Percentiles rank a stretch among this genome's conserved stretches.
phyloP scores from a whole-genome alignment of 805 yeast species.

The Metschnikowia corniflorae region DNA sequence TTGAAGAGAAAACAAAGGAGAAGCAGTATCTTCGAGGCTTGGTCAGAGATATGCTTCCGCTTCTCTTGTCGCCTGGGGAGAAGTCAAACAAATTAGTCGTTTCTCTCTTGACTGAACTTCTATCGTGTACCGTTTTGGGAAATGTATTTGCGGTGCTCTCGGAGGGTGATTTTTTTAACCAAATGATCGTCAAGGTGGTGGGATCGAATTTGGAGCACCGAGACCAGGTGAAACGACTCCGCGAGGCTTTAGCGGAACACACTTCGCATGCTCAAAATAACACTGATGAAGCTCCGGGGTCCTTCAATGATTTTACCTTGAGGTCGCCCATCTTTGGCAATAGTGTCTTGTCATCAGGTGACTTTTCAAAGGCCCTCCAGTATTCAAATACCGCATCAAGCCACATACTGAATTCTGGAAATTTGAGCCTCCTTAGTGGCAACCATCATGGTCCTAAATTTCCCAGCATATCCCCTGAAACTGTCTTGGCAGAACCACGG shows the following conservation, averaged over 20 bases:
- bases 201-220: slow-evolving; percentile 69
- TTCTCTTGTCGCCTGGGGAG: slow-evolving; percentile 45
- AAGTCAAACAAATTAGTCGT: slow-evolving; percentile 46
- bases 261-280: slow-evolving; percentile 24
- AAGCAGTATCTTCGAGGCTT: slow-evolving; percentile 47
- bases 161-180: slow-evolving; percentile 78
- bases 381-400: too few relatives aligned
- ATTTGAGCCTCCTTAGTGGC: background rate
- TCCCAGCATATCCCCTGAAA: background rate
- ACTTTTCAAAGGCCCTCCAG: background rate
- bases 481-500: slow-evolving; percentile 9
- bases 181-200: slow-evolving; percentile 52
- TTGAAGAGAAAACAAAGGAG: slow-evolving; percentile 32
- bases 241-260: slow-evolving; percentile 69
- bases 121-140: slow-evolving; percentile 46
- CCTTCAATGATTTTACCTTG: slow-evolving; percentile 3
- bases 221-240: slow-evolving; percentile 65
- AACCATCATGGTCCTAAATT: background rate
- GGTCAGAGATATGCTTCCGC: slow-evolving; percentile 44
- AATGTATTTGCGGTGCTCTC: slow-evolving; percentile 55
- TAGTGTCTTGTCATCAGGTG: slow-evolving; percentile 1
- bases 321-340: slow-evolving; percentile 4
- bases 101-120: slow-evolving; percentile 57
- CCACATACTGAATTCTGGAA: too few relatives aligned
- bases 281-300: background rate